Conservation (phyloP, 345 rosid genomes). For the Dovyalis caffra region DNA sequence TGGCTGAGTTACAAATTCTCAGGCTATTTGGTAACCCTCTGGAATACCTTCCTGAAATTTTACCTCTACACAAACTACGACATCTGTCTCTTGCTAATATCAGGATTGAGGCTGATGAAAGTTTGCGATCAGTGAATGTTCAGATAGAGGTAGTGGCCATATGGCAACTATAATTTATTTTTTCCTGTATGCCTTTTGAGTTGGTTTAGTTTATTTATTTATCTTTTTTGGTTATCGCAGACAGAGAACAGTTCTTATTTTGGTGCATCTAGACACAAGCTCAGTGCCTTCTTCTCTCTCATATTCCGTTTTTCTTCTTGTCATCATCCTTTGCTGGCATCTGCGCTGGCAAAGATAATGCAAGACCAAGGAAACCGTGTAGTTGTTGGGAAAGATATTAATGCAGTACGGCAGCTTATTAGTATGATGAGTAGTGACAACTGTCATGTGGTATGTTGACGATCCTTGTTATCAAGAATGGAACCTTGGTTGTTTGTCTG, state of each 20-base stretch:
- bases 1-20: constrained; percentile 80
- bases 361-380: constrained; percentile 89
- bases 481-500: constrained; percentile 3
- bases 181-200: neutral
- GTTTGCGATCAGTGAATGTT: constrained; percentile 82
- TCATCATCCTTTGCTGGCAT: constrained; percentile 96
- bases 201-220: constrained; percentile 6
- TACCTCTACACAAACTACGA: constrained; percentile 83
- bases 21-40: constrained; percentile 95
- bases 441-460: constrained; percentile 73
- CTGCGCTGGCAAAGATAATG: constrained; percentile 94
- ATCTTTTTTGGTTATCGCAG: constrained; percentile 42
- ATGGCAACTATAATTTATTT: neutral
- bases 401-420: constrained; percentile 97
- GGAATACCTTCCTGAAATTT: constrained; percentile 96
- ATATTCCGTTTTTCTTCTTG: constrained; percentile 98
- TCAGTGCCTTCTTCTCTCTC: constrained; percentile 97
- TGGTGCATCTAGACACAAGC: constrained; percentile 89
- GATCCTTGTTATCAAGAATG: constrained; percentile 19
- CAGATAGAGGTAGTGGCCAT: constrained; percentile 70
- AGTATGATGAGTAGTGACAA: constrained; percentile 98
- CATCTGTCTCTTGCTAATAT: constrained; percentile 92
- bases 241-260: constrained; percentile 91
- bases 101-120: constrained; percentile 87
- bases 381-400: constrained; percentile 96